These are phyloP conservation scores for Trichoderma hamatum DNA, from an alignment of 2,329 filamentous ascomycete genomes.

Conservation along the genomic window DNA sequence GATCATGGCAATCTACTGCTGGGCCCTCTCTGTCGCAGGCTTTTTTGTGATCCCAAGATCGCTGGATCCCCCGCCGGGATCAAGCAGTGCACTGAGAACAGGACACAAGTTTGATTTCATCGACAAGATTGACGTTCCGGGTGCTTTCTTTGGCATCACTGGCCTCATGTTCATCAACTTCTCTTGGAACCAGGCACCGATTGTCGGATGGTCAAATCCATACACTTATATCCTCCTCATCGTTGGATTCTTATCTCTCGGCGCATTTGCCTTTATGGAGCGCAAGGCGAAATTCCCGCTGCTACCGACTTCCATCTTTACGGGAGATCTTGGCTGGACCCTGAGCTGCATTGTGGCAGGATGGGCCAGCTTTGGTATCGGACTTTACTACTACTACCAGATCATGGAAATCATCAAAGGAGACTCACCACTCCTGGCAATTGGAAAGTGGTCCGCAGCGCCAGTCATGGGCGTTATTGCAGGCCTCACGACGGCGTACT, in stretches of 20 bases:
- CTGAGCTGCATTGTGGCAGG: conserved; percentile 53
- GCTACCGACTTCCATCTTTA: conserved; percentile 12
- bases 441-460: conserved; percentile 41
- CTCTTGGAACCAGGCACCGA: conserved; percentile 63
- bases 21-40: conserved; percentile 35
- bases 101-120: conserved; percentile 26
- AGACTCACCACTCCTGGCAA: conserved; percentile 46
- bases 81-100: neutral
- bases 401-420: conserved; percentile 47
- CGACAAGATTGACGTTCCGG: conserved; percentile 40
- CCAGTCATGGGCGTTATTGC: conserved; percentile 47
- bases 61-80: conserved; percentile 4
- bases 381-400: conserved; percentile 51
- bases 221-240: conserved; percentile 59
- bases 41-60: conserved; percentile 37
- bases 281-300: conserved; percentile 14
- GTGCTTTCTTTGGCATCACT: conserved; percentile 48
- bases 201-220: conserved; percentile 57
- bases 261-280: conserved; percentile 59
- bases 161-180: conserved; percentile 62
- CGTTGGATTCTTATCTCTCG: conserved; percentile 55
- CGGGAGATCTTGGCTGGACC: conserved; percentile 45
- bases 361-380: conserved; percentile 55
- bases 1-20: conserved; percentile 39
- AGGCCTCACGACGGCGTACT: conserved; percentile 43